Evolutionary conservation across 129 eudicot species (phyloP), one percentile per base, ranked within the genome.

Genomic region (Flaveria linearis): DNA sequence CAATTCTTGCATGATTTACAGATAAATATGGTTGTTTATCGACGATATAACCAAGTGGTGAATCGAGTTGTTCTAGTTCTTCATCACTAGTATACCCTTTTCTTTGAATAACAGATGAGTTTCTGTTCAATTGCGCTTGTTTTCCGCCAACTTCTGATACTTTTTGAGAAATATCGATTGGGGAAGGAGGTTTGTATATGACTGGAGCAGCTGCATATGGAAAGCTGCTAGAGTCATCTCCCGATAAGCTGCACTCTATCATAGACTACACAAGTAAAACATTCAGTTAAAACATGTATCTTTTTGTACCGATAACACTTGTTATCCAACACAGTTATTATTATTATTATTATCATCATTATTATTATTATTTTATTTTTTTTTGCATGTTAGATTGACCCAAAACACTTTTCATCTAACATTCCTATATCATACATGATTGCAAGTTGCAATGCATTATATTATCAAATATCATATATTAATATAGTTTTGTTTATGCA

Each of bases 71-170:
- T 39, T 91, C 89, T 50, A 94, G 86, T 72, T 94, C 98, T 41
- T 94, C 98, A n/a, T 94, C 98, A 28, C 98, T 94, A 13, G 97
- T 91, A 76, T 94, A 91, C 41, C 98, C 98, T 80, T 94, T 94
- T 71, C 89, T 91, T 80, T 91, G 98, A 65, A 88, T 75, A 26
- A 82, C 43, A 1, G 95, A 88, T 20, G 87, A 71, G 41, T 81
- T 91, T 78, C 90, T 77, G 8, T 49, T 76, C 11, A 91, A 45
- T 62, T 81, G 90, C 8, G 88, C 68, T 52, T 79, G 87, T 45
- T 76, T 85, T 30, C 75, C 85, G 13, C 82, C 86, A 6, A 85
- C 83, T 73, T 91, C 95, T 0, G 87, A 80, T 14, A 83, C 90
- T 77, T 91, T 91, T 63, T 85, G 85, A 16, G 94, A 77, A 58